Evolutionary conservation across 768 basidiomycete species (phyloP), one percentile per base, ranked within the genome.

Genomic region (Pulveroboletus sp.): DNA sequence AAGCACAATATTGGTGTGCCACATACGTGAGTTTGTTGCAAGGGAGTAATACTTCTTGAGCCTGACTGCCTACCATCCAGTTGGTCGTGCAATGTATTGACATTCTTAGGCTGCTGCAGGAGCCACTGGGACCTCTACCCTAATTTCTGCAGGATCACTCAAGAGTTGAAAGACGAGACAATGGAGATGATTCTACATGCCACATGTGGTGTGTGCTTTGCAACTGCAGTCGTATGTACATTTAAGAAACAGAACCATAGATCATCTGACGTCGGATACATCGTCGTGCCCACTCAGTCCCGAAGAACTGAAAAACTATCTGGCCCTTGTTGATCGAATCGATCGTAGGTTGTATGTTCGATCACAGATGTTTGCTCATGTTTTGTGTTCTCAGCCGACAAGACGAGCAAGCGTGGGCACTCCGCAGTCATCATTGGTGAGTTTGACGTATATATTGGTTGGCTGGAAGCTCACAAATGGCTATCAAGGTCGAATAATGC

Each of bases 1-100:
- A 72, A 57, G 55, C 58, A 6, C 63, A 74, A 14, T 73, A 73
- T 37, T 73, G 72, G 72, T 73, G 23, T 33, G 49, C 7, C 13
- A 27, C 13, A 37, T 38, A n/a, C 5, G 58, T 61, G 45, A 49
- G 53, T 10, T 11, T 35, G 9, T 25, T 35, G 14, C 21, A 11
- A 24, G 2, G 13, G n/a, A 13, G 3, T 13, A 2, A 16, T 19
- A 13, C n/a, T 35, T 44, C 13, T 17, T 5, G 13, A 36, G 7
- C 10, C 50, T 65, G 39, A 66, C 13, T 14, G 24, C n/a, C 16
- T 33, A 24, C 41, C 17, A 31, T 24, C 10, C 4, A 52, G 32
- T 27, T 10, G 13, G 37, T 39, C 10, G 4, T 4, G n/a, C 27
- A 9, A 29, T 25, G 3, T 10, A 6, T 40, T 25, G 21, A 9